Base-by-base conservation (phyloP, 2,329 filamentous ascomycete genomes). In the Penicillium olsonii region DNA sequence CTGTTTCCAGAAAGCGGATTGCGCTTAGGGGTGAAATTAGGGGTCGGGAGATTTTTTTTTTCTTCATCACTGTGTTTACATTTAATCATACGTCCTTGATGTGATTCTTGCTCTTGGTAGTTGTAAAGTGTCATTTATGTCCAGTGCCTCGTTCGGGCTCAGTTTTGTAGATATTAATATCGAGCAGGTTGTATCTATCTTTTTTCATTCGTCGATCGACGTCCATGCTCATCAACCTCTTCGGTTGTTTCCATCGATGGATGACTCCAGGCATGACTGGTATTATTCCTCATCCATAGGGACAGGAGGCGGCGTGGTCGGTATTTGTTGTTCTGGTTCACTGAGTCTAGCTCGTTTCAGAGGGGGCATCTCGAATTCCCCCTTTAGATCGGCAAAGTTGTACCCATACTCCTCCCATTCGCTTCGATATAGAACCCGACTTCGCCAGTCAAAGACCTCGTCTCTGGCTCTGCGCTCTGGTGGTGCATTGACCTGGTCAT, bases 341-440 rank as follows among this genome's bases (percentile, higher is more conserved):
- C 48, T 31, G n/a, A 43, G 65, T 19, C n/a, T 63, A 62, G 17
- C 60, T 45, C 63, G 59, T 51, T 72, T 73, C 17, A 50, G 61
- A 22, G 58, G 61, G 49, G 67, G 66, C 37, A 59, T 55, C 18
- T 50, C 52, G 38, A 73, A 46, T 2, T 68, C 63, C 9, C 67
- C 61, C 14, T 68, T 57, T 5, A 69, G 38, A 17, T 68, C 56
- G 10, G 60, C 42, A 2, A 59, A 48, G 7, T 62, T 63, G 29
- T 60, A 54, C 1, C 67, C 67, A 47, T 68, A 69, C n/a, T 66
- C 65, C 57, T 83, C 79, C 80, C 81, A 83, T 26, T 76, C 70
- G 15, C 73, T 69, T 38, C 68, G 72, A 43, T 78, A 80, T 2
- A 77, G 60, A 1, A 71, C 67, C 42, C 65, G 68, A 20, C 69